Base-by-base conservation (phyloP, 805 yeast species). In the Naumovozyma baii region DNA sequence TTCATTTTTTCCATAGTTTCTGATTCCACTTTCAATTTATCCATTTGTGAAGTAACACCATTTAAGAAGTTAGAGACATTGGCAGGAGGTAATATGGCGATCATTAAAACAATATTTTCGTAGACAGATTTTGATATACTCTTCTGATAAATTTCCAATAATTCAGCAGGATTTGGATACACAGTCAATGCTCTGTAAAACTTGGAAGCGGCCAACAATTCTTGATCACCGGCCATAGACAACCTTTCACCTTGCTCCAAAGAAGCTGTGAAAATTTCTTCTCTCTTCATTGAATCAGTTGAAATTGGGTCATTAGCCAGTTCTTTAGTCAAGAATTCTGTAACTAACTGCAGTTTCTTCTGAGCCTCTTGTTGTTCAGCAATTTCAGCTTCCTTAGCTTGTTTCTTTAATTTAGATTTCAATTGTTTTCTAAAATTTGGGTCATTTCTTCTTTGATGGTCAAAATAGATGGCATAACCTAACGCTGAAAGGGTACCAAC, bases 161-260 rank as follows among this genome's bases (percentile, higher is more conserved):
- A 76, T 53, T 85, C 95, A 40, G 90, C 78, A 43, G 97, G 97
- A 63, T 81, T 80, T 44, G 97, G 96, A 64, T 87, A 88, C 38
- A 85, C 86, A 31, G 83, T 74, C 59, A 90, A 70, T 13, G 96
- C 96, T 64, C 85, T 83, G 75, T 90, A 90, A 73, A 85, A 90
- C 50, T 79, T 72, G 49, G 87, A 69, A 29, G 97, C 96, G 34
- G 96, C 80, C 43, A 81, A 83, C 45, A 80, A 64, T 7, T 22
- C 26, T 60, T 81, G 83, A 50, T 73, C 71, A 45, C 77, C 79
- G 44, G 80, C 76, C 15, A n/a, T 29, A 47, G 84, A 75, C 51
- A 83, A 69, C 62, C 80, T 83, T 64, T 88, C 96, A 58, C 94
- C 96, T 34, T 69, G 57, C 41, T 84, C 79, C 41, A 88, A 85